These are phyloP conservation scores for Calvatia gigantea DNA, from an alignment of 768 basidiomycete species.

Conservation along the genomic window DNA sequence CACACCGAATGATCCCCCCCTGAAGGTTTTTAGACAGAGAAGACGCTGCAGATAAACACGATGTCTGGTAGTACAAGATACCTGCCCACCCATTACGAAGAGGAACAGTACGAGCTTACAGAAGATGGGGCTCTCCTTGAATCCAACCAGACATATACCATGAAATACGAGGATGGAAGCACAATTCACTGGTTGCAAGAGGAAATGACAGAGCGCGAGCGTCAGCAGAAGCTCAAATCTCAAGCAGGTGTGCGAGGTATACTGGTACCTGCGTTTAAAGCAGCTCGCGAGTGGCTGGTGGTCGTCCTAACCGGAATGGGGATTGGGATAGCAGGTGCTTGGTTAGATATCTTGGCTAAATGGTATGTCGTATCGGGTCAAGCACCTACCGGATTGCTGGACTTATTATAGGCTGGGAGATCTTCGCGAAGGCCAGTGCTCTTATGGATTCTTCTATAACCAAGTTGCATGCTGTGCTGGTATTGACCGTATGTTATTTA, in stretches of 20 bases:
- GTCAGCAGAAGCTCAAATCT: conserved; percentile 43
- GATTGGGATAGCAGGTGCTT: conserved; percentile 66
- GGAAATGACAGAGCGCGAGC: conserved; percentile 58
- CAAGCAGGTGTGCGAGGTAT: conserved; percentile 56
- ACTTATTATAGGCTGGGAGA: conserved; percentile 54
- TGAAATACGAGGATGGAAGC: conserved; percentile 54
- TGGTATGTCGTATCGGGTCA: conserved; percentile 42
- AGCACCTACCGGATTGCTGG: background rate
- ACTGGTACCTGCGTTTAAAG: conserved; percentile 51
- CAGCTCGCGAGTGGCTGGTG: conserved; percentile 63
- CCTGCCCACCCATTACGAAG: background rate
- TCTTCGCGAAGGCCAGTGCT: conserved; percentile 64
- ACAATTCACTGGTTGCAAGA: conserved; percentile 71
- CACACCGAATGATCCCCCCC: background rate
- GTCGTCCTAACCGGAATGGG: conserved; percentile 63
- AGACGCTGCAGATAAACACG: background rate
- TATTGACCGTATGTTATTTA: conserved; percentile 45
- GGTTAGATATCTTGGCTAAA: conserved; percentile 70
- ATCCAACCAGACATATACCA: conserved; percentile 23
- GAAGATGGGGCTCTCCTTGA: conserved; percentile 36
- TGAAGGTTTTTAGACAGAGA: background rate
- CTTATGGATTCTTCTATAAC: conserved; percentile 69
- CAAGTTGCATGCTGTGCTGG: conserved; percentile 70
- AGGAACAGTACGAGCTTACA: conserved; percentile 42
- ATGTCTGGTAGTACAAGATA: background rate